Base-by-base conservation (phyloP, 805 yeast genomes). In the Millerozyma acaciae region DNA sequence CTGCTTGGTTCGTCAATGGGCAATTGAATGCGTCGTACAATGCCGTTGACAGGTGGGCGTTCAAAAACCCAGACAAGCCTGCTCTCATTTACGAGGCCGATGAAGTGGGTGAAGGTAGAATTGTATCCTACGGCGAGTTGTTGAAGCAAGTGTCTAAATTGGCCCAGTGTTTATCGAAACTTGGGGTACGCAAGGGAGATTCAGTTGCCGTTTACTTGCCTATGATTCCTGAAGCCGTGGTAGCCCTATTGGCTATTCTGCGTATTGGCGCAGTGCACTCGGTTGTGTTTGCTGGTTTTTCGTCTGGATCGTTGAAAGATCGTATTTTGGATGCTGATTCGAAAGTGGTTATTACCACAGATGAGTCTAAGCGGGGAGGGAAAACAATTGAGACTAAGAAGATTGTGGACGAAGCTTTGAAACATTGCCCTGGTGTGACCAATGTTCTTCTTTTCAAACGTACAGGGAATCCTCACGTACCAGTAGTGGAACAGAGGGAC, bases 191-290 rank as follows among this genome's bases (percentile, higher is more conserved):
- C 48, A 85, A 86, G 62, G 98, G 98, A 55, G 98, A 90, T 56
- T 84, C 95, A 17, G 97, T 90, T 38, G 97, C 97, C 31, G 84
- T 90, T 38, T 90, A 90, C 64, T 68, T 90, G 57, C 98, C 98
- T 54, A 90, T 93, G 98, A 89, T 89, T 41, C 95, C 97, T 31
- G 96, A 89, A 66, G 96, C 97, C 14, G 70, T 93, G 41, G 78
- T 93, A 37, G 84, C 98, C n/a, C 77, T 90, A 75, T 71, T 90
- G 53, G 98, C 98, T 29, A 80, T 88, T 53, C 84, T 80, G 21
- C 80, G 98, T 68, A 67, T 90, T 37, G 98, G 98, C 57, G 98
- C 98, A 21, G 70, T 90, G 34, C 98, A 90, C 64, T 84, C 97
- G 12, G 97, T 93, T 34, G 83, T 90, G 34, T 90, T 90, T 67